Evolutionary conservation across 306 rosid genomes (phyloP).

Genomic region (Prunus persica): Prunus_persica_NCBIv2 NC_034009.1:12306501-12307000

Average conservation of each 20-base stretch:
- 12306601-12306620: constrained; percentile 45
- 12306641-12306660: not conserved
- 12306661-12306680: not conserved
- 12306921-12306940: too few species aligned
- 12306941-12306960: not conserved
- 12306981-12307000: not conserved
- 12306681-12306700: not conserved
- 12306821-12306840: not conserved
- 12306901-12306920: not conserved
- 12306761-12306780: not conserved
- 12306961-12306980: not conserved
- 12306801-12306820: not conserved
- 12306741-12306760: too few species aligned
- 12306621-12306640: constrained; percentile 4
- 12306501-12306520: not conserved
- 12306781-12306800: not conserved
- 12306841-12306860: not conserved
- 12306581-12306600: constrained; percentile 90
- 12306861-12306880: not conserved
- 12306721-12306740: not conserved
- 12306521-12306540: too few species aligned
- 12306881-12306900: not conserved
- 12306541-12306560: too few species aligned
- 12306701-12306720: not conserved
- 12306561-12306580: constrained; percentile 60